A percentile compares a stretch with the other conserved stretches of the same genome.
Evolutionary conservation across 108 stramenopile species (phyloP).

Genomic region (Cyclotella baltica): DNA sequence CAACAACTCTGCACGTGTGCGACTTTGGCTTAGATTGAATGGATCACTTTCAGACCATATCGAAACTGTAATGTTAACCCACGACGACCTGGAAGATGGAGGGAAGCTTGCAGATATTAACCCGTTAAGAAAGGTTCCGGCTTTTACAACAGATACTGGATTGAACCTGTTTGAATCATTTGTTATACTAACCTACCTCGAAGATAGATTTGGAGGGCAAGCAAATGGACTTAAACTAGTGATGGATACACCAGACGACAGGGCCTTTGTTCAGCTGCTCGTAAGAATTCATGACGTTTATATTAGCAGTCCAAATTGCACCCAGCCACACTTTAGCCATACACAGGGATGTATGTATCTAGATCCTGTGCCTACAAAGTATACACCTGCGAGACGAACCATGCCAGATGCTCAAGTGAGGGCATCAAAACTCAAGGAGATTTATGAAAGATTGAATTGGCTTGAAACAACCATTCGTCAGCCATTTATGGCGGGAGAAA

Average conservation of each 20-base stretch:
- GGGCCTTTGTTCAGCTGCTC: conserved; percentile 46
- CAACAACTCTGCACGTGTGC: conserved; percentile 63
- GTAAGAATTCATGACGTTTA: conserved; percentile 60
- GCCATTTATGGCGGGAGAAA: conserved; percentile 52
- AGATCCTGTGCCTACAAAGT: conserved; percentile 41
- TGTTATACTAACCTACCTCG: conserved; percentile 72
- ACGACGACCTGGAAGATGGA: conserved; percentile 41
- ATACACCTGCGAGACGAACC: conserved; percentile 44
- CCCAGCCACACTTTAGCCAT: conserved; percentile 55
- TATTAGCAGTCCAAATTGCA: conserved; percentile 62
- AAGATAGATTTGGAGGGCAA: conserved; percentile 52
- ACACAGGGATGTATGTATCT: conserved; percentile 69
- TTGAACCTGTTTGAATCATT: conserved; percentile 56
- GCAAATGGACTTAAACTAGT: conserved; percentile 20
- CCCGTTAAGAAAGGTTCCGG: conserved; percentile 68
- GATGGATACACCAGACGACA: conserved; percentile 46
- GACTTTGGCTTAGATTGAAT: conserved; percentile 47
- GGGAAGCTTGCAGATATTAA: conserved; percentile 52
- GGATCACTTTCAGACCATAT: conserved; percentile 26
- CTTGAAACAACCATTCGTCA: conserved; percentile 36
- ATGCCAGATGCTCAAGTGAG: conserved; percentile 44
- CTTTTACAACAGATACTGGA: conserved; percentile 50
- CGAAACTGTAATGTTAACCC: conserved; percentile 30
- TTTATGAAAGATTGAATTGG: conserved; percentile 54
- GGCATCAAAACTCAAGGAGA: conserved; percentile 56